Evolutionary conservation across 495 filamentous ascomycete species (phyloP), one percentile per base, ranked within the genome.

Genomic region (Hypoxylon cercidicola): DNA sequence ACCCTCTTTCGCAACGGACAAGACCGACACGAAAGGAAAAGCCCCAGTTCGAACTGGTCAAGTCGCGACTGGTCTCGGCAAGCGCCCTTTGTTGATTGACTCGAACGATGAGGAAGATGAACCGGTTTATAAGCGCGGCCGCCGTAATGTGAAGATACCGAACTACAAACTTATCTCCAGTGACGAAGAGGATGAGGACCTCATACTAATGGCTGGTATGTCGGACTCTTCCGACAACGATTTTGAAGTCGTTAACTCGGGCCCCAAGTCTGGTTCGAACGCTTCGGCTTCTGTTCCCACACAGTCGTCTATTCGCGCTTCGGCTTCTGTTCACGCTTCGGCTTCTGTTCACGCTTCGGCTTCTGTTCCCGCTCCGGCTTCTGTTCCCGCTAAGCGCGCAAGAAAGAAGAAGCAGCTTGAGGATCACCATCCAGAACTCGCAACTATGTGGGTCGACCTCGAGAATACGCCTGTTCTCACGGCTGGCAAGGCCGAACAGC

Each of bases 401-500:
- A 16, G 34, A 66, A 75, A 25, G 55, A 68, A 77, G 61, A 69
- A 70, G 56, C 88, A 87, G 55, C 86, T 97, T 6, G 90, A 93
- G 68, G 75, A 78, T 7, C 79, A 89, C 35, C 95, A 99, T 74
- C 93, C 95, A 1, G 82, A 84, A 34, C 81, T 99, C 39, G 74
- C 68, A 18, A 92, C 87, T 0, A 95, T 97, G 89, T 99, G 93
- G 93, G 76, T 84, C 3, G 85, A 89, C 25, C 82, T 98, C 1
- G 82, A 86, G 71, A 78, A 86, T 3, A 83, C 87, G 54, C 87
- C 90, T 1, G 77, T 83, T 15, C 85, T 97, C 47, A 79, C 84
- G 12, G 83, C 87, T 28, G 82, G 85, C 41, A 80, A 82, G 56
- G 91, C 90, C 25, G 77, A 85, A 51, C 95, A 99, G 70, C 95